Evolutionary conservation across 805 yeast species (phyloP), one percentile per base, ranked within the genome.

Genomic region (Kazachstania africana): DNA sequence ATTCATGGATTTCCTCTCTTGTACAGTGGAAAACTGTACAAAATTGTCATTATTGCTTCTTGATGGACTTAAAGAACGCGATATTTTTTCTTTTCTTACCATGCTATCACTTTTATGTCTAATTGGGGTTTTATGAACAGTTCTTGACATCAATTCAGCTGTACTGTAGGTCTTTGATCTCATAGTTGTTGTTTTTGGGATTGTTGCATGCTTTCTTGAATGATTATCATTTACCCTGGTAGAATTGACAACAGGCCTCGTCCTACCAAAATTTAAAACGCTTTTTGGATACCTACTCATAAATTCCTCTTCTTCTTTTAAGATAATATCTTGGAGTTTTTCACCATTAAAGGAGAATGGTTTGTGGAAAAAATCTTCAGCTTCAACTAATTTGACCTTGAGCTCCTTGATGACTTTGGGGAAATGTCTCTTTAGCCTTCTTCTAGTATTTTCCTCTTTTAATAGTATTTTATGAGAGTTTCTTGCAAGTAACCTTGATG

Each of bases 371-470:
- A 44, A 38, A 5, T 52, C 44, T 39, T 77, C 75, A 60, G 71
- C 80, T 9, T 57, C 59, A 3, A 43, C 36, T 4, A 82, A 44
- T 30, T 67, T 68, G 1, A 38, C 26, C 37, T 66, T 68, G 29
- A 88, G 54, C 1, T 63, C 68, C 4, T 59, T 54, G 8, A 82
- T 56, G 0, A 79, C 62, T 23, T 63, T 60, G 0, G 97, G 97
- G 42, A 82, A 59, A 42, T 70, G 69, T 46, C 73, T 72, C n/a
- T 70, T 57, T 6, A 87, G 63, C 33, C 69, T 68, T 42, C 78
- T 78, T 34, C 96, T 62, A 24, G 75, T 62, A 46, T 68, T 77
- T 49, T 85, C 95, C 50, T 88, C 98, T 35, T 78, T 70, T 35
- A 80, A 63, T 36, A 88, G 59, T 16, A 87, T 77, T 37, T 75